A percentile compares a stretch with the other conserved stretches of the same genome.
Conservation (phyloP, 257 asterid genomes). For the Fraxinus cuspidata region DNA sequence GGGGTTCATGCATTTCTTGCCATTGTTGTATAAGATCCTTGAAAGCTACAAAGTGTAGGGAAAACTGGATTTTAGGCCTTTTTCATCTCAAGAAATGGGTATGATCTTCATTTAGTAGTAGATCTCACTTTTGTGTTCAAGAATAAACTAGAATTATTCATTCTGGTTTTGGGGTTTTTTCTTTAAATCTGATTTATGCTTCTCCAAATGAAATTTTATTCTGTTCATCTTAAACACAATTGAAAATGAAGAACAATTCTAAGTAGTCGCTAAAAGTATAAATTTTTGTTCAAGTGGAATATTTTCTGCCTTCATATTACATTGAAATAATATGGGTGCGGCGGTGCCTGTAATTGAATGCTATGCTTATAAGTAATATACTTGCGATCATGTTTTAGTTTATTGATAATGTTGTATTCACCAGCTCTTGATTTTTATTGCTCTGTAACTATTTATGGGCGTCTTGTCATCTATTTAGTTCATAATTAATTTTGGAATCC, state of each 20-base stretch:
- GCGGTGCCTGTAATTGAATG: neutral
- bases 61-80: constrained; percentile 34
- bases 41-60: constrained; percentile 20
- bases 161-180: neutral
- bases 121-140: neutral
- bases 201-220: neutral
- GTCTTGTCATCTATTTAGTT: neutral
- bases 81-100: constrained; percentile 42
- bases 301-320: neutral
- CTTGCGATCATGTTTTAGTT: neutral
- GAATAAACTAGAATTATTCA: neutral
- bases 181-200: neutral
- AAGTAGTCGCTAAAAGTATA: no score
- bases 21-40: constrained; percentile 41
- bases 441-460: no score
- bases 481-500: no score
- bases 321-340: neutral
- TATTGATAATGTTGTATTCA: neutral
- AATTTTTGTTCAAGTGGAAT: neutral
- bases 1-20: constrained; percentile 35
- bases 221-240: neutral
- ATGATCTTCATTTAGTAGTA: constrained; percentile 14
- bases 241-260: neutral
- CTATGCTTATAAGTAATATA: neutral
- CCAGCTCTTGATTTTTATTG: neutral